Percentiles rank a stretch among this genome's conserved stretches.
These are phyloP conservation scores for Wickerhamiella hasegawae DNA, from an alignment of 805 yeast genomes.

Conservation along the genomic window DNA sequence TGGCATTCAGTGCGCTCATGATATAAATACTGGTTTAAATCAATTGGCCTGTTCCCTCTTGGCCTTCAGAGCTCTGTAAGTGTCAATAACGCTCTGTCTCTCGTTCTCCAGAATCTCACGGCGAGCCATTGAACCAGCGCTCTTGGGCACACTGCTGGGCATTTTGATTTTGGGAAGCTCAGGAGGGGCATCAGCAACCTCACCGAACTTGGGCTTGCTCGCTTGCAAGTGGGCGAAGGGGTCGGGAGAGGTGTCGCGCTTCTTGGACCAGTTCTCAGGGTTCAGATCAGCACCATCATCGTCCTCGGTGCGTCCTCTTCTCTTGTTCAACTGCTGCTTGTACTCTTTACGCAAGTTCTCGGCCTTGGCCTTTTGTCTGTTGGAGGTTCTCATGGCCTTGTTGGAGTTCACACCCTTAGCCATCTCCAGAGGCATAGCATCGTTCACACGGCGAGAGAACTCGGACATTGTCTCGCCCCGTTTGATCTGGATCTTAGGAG, in stretches of 20 bases:
- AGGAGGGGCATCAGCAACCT: constrained; percentile 28
- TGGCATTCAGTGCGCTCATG: no score
- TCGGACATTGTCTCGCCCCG: constrained; percentile 26
- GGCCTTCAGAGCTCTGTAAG: constrained; percentile 20
- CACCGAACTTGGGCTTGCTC: constrained; percentile 25
- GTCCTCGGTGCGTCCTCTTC: constrained; percentile 10
- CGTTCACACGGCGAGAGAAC: constrained; percentile 25
- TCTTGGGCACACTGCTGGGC: constrained; percentile 24
- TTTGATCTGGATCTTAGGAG: constrained; percentile 13
- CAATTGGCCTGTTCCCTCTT: not conserved
- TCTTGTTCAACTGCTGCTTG: constrained; percentile 10
- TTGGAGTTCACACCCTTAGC: constrained; percentile 21
- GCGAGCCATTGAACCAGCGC: constrained; percentile 26
- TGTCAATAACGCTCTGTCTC: constrained; percentile 22
- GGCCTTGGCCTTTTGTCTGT: constrained; percentile 15
- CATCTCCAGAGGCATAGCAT: constrained; percentile 25
- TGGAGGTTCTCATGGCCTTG: constrained; percentile 16
- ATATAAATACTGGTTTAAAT: no score
- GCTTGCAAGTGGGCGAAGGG: constrained; percentile 25
- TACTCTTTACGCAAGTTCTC: constrained; percentile 15
- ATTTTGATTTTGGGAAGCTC: constrained; percentile 20
- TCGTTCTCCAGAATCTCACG: constrained; percentile 25
- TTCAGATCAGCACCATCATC: constrained; percentile 16
- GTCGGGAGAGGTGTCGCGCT: constrained; percentile 26
- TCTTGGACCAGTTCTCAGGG: constrained; percentile 8